Evolutionary conservation across 805 yeast species (phyloP).

Genomic region (Hanseniaspora clermontiae): DNA sequence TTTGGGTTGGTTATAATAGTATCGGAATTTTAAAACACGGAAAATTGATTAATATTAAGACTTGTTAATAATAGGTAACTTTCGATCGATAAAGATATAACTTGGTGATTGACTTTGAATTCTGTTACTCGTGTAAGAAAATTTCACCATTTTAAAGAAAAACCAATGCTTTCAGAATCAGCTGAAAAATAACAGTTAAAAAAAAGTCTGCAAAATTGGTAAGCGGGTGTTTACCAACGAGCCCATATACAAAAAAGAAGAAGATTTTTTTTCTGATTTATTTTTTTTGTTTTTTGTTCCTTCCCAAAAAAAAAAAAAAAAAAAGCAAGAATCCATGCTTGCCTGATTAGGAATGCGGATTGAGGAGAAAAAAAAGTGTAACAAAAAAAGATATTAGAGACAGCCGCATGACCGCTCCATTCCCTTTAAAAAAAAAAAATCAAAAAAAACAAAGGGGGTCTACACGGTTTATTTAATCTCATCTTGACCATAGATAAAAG

Average conservation of each 20-base stretch:
- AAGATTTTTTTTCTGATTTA: no score
- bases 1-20: slow-evolving; percentile 17
- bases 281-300: no score
- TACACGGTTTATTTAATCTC: neutral
- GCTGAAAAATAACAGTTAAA: no score
- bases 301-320: no score
- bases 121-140: neutral
- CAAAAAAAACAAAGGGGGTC: neutral
- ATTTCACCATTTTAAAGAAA: neutral
- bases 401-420: no score
- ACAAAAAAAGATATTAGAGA: neutral
- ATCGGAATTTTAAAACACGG: slow-evolving; percentile 39
- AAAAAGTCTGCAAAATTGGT: neutral
- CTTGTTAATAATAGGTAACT: slow-evolving; percentile 29
- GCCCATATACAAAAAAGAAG: no score
- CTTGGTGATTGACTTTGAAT: neutral
- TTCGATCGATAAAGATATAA: slow-evolving; percentile 34
- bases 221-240: neutral
- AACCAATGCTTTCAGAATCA: neutral
- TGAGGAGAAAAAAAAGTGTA: neutral
- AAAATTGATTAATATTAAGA: slow-evolving; percentile 32
- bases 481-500: neutral
- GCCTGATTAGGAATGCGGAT: neutral
- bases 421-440: neutral
- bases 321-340: neutral